A percentile compares a stretch with the other conserved stretches of the same genome.
Conservation (phyloP, 768 basidiomycete species). For the Russula lepida region DNA sequence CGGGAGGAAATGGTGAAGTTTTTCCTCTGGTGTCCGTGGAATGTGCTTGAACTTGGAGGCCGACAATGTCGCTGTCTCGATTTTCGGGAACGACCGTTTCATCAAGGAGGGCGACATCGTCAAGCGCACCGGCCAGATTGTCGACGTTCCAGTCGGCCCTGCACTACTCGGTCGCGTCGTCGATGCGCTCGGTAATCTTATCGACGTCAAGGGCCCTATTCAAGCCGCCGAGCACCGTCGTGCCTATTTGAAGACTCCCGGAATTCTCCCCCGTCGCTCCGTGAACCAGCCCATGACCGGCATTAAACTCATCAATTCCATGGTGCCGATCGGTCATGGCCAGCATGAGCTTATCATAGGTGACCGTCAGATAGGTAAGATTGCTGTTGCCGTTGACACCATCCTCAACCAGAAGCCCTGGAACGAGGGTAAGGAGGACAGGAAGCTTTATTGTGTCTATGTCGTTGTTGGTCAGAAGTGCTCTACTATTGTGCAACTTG, state of each 20-base stretch:
- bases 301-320: too few species aligned
- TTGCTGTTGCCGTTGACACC: slow-evolving; percentile 98
- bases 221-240: slow-evolving; percentile 76
- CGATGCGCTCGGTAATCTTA: slow-evolving; percentile 98
- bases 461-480: too few species aligned
- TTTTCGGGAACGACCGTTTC: slow-evolving; percentile 96
- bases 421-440: slow-evolving; percentile 93
- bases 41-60: slow-evolving; percentile 99
- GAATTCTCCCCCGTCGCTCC: slow-evolving; percentile 98
- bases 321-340: too few species aligned
- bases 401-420: slow-evolving; percentile 99
- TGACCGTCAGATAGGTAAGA: slow-evolving; percentile 99
- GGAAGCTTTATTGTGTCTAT: slow-evolving; percentile 86
- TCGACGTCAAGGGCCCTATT: slow-evolving; percentile 98
- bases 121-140: slow-evolving; percentile 99
- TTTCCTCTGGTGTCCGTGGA: slow-evolving; percentile 98
- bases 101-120: slow-evolving; percentile 99
- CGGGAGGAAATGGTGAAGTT: slow-evolving; percentile 99
- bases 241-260: slow-evolving; percentile 97
- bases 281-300: too few species aligned
- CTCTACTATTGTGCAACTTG: too few species aligned
- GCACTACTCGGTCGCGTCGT: slow-evolving; percentile 97
- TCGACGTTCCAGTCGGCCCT: slow-evolving; percentile 98
- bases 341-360: too few species aligned
- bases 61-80: slow-evolving; percentile 99